Base-by-base conservation (phyloP, 805 yeast genomes). In the Saccharomycopsis oosterbeekiorum region DNA sequence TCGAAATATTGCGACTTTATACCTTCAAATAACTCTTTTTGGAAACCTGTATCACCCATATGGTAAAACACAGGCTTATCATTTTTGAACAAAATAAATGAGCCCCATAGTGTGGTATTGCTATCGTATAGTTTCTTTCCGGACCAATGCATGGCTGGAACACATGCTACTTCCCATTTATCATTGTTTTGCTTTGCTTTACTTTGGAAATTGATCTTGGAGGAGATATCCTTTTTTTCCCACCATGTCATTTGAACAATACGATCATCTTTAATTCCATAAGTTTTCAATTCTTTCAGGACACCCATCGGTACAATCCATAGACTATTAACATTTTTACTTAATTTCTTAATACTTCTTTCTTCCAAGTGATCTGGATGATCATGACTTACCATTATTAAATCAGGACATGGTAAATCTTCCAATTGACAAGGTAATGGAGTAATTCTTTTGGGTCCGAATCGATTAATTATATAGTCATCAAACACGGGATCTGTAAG, bases 91-190 rank as follows among this genome's bases (percentile, higher is more conserved):
- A 93, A 70, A 66, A 93, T 68, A 68, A 86, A 93, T 0, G 97
- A 89, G 67, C 96, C 89, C 98, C 98, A 93, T 59, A 93, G 74
- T 0, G 96, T 81, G 26, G 76, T 74, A 71, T 93, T 93, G 1
- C 96, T 81, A 70, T 93, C 98, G 19, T 84, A 69, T n/a, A 92
- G 72, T 40, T 81, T 80, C 42, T 97, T 74, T 0, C 98, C 98
- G 0, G 96, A 88, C 98, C 98, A 93, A 73, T 93, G 98, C 96
- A 87, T 86, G 0, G 97, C 90, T 0, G 98, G 98, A 0, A 94
- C 81, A 71, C 97, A 89, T 1, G 89, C 92, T 17, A 93, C 76
- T 66, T 89, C 91, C 75, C 86, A 91, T 6, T 76, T 76, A 62
- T 84, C 84, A 4, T 70, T 68, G 11, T 70, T 21, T 69, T 70